These are phyloP conservation scores for Nakaseomyces nivariensis DNA, from an alignment of 1,139 yeast genomes.

Conservation along the genomic window DNA sequence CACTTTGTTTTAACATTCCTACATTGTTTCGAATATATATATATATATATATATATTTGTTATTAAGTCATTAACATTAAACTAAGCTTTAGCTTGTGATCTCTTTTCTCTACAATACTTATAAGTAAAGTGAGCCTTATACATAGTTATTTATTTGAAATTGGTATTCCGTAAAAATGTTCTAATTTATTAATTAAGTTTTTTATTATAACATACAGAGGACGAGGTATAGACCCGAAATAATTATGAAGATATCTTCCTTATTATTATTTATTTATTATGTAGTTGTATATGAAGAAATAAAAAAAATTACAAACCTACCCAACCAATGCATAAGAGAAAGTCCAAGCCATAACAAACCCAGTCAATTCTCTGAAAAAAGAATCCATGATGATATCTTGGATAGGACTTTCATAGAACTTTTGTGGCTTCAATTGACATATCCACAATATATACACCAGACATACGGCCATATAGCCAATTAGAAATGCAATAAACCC, in stretches of 20 bases:
- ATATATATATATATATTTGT: background rate
- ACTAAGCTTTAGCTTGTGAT: slow-evolving; percentile 3
- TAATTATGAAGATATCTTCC: too few species aligned
- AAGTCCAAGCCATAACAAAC: slow-evolving; percentile 76
- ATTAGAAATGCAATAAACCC: slow-evolving; percentile 54
- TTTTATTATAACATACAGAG: too few species aligned
- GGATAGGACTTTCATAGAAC: slow-evolving; percentile 46
- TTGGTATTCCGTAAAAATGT: too few species aligned
- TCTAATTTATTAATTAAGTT: too few species aligned
- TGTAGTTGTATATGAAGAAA: background rate
- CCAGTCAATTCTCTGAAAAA: slow-evolving; percentile 55
- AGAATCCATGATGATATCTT: slow-evolving; percentile 47
- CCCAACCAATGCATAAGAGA: slow-evolving; percentile 56
- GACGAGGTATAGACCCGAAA: background rate
- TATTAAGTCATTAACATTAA: slow-evolving; percentile 4
- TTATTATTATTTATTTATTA: background rate
- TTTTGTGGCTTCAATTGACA: slow-evolving; percentile 31
- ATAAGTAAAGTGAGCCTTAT: too few species aligned
- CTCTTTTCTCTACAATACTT: too few species aligned
- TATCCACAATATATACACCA: slow-evolving; percentile 21
- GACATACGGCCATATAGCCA: slow-evolving; percentile 40
- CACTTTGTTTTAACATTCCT: background rate
- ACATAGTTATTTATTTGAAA: too few species aligned
- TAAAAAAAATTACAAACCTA: slow-evolving; percentile 12
- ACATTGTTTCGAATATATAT: background rate